A percentile compares a stretch with the other conserved stretches of the same genome.
These are phyloP conservation scores for Pythium sp. DNA, from an alignment of 352 stramenopile species.

Conservation along the genomic window DNA sequence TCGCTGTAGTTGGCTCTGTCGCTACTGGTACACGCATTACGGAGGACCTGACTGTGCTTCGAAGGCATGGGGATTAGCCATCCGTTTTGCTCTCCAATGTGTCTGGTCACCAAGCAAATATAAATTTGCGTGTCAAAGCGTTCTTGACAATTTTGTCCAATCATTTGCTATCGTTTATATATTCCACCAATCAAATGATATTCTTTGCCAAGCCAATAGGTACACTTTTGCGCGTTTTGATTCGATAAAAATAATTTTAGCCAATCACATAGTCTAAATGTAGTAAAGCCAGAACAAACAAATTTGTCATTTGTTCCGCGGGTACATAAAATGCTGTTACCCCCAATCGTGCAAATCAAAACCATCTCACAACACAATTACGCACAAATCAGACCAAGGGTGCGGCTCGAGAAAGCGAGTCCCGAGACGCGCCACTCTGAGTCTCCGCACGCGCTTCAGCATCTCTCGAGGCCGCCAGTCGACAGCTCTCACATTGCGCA, in stretches of 20 bases:
- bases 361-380: conserved; percentile 1
- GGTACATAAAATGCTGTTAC: background rate
- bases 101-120: too few species aligned
- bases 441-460: background rate
- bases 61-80: background rate
- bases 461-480: background rate
- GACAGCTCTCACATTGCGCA: background rate
- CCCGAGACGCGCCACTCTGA: background rate
- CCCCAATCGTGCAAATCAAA: conserved; percentile 7
- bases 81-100: background rate
- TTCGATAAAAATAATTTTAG: background rate
- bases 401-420: background rate
- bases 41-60: background rate
- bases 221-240: background rate
- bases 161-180: background rate
- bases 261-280: background rate
- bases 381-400: background rate
- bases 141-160: background rate
- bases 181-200: too few species aligned
- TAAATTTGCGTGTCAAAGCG: too few species aligned
- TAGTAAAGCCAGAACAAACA: background rate
- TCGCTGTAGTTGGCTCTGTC: background rate
- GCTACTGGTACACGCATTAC: background rate
- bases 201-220: too few species aligned
- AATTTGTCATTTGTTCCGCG: background rate